Conservation (phyloP, 257 asterid species). For the Nicotiana knightiana region DNA sequence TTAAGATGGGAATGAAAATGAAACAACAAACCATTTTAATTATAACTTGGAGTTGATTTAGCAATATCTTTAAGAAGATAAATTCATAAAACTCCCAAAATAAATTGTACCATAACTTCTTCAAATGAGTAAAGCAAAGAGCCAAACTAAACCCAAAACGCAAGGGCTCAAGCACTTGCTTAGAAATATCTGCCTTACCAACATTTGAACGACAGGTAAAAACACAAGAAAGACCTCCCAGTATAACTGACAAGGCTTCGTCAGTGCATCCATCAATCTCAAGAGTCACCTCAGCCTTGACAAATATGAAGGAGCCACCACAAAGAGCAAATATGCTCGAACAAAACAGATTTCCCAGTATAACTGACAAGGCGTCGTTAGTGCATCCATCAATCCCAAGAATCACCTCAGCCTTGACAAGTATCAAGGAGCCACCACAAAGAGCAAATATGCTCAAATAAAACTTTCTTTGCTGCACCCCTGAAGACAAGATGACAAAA, state of each 20-base stretch:
- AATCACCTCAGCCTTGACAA: slow-evolving; percentile 77
- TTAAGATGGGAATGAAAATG: background rate
- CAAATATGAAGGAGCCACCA: slow-evolving; percentile 2
- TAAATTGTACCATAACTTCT: background rate
- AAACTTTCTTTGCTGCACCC: slow-evolving; percentile 28
- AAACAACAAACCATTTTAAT: background rate
- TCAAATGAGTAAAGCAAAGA: background rate
- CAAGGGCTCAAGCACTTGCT: slow-evolving; percentile 6
- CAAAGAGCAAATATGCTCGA: slow-evolving; percentile 33
- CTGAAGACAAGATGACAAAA: slow-evolving; percentile 41
- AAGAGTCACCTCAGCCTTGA: slow-evolving; percentile 52
- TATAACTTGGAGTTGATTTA: background rate
- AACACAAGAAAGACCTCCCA: slow-evolving; percentile 37
- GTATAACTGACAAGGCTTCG: slow-evolving; percentile 60
- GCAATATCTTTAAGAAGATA: background rate
- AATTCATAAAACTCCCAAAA: background rate
- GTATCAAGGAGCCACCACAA: slow-evolving; percentile 13
- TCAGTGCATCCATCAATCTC: slow-evolving; percentile 53
- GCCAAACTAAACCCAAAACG: background rate
- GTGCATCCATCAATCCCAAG: slow-evolving; percentile 48
- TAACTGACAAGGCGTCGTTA: slow-evolving; percentile 58
- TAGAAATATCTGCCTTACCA: slow-evolving; percentile 18
- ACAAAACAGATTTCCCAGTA: slow-evolving; percentile 43
- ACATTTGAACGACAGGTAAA: slow-evolving; percentile 41
- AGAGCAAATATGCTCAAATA: slow-evolving; percentile 40